A percentile compares a stretch with the other conserved stretches of the same genome.
phyloP scores from a whole-genome alignment of 441 rosid species.

The Biscutella auriculata region DNA sequence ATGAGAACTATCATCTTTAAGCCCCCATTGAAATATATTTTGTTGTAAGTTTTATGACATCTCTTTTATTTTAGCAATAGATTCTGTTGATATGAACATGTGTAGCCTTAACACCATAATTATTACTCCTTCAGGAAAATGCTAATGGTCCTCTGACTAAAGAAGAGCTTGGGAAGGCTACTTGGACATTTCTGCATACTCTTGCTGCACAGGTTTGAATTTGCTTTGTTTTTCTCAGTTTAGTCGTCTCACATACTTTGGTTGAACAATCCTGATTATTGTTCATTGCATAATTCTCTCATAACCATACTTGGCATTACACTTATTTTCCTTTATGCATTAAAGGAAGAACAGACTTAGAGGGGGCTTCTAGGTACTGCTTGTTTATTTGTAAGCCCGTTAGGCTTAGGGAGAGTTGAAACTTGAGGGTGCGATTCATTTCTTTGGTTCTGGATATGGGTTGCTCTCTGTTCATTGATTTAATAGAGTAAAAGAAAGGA shows the following conservation, averaged over 20 bases:
- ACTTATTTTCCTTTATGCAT: not conserved
- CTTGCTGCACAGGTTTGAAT: slow-evolving; percentile 74
- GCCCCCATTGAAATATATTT: not conserved
- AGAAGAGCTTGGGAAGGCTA: slow-evolving; percentile 85
- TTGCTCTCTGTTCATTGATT: not conserved
- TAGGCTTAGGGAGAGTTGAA: not conserved
- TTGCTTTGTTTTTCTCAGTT: not conserved
- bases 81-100: not conserved
- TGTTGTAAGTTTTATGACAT: not conserved
- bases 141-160: slow-evolving; percentile 64
- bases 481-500: not conserved
- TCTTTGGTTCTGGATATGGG: not conserved
- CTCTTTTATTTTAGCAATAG: not conserved
- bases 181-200: slow-evolving; percentile 95
- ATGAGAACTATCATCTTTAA: not conserved
- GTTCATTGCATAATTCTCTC: not conserved
- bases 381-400: not conserved
- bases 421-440: not conserved
- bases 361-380: not conserved
- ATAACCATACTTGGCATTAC: not conserved
- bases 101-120: not conserved
- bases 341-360: not conserved
- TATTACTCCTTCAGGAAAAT: slow-evolving; percentile 27
- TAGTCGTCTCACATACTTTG: not conserved
- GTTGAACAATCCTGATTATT: not conserved